Percentiles rank a stretch among this genome's conserved stretches.
Conservation (phyloP, 352 stramenopile species). For the Globisporangium lucens region DNA sequence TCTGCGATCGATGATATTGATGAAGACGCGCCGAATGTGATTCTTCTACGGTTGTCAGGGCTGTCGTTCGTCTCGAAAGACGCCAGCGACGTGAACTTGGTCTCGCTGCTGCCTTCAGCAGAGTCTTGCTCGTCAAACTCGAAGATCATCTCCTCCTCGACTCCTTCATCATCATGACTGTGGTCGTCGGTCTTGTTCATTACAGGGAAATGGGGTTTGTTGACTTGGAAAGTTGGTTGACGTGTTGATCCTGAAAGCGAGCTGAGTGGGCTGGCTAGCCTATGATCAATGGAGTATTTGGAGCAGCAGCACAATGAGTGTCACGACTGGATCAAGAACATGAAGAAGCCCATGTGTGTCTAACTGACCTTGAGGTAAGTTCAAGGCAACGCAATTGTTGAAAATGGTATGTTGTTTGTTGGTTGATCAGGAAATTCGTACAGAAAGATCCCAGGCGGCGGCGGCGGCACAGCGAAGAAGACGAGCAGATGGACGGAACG, state of each 20-base stretch:
- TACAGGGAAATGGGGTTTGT: background rate
- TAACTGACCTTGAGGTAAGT: background rate
- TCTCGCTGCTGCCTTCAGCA: background rate
- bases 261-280: background rate
- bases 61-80: slow-evolving; percentile 10
- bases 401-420: background rate
- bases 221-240: background rate
- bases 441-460: slow-evolving; percentile 2
- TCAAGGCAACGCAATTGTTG: background rate
- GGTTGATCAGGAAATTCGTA: background rate
- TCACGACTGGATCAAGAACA: background rate
- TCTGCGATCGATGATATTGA: background rate
- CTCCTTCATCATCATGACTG: slow-evolving; percentile 24
- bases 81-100: slow-evolving; percentile 15
- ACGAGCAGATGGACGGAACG: background rate
- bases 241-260: background rate
- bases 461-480: background rate
- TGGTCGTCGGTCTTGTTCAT: slow-evolving; percentile 28
- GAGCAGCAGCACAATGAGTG: background rate
- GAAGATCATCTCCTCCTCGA: slow-evolving; percentile 79
- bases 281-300: background rate
- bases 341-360: background rate
- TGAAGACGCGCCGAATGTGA: slow-evolving; percentile 11
- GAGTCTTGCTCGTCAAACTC: slow-evolving; percentile 57
- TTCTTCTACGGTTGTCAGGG: background rate